Conservation (phyloP, 2,329 filamentous ascomycete genomes). For the Plectosphaerella cucumerina region DNA sequence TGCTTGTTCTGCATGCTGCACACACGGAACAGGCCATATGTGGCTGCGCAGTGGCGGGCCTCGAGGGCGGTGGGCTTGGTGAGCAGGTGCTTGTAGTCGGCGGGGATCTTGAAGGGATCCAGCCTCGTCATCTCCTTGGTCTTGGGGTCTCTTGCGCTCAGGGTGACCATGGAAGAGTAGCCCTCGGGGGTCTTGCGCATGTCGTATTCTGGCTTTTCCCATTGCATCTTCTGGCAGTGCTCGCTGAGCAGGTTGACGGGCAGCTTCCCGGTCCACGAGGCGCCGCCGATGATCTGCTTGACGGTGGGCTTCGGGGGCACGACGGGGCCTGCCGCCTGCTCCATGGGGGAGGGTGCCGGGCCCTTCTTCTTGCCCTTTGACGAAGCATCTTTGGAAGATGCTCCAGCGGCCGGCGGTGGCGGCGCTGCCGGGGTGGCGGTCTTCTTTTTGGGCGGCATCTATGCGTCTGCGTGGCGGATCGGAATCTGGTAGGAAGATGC, state of each 20-base stretch:
- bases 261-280: constrained; percentile 96
- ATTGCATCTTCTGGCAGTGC: constrained; percentile 92
- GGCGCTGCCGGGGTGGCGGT: constrained; percentile 26
- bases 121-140: constrained; percentile 73
- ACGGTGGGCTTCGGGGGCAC: constrained; percentile 57
- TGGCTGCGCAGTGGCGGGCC: constrained; percentile 88
- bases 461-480: constrained; percentile 15
- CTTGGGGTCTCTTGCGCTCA: constrained; percentile 73
- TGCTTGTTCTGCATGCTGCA: constrained; percentile 96
- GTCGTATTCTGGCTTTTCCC: constrained; percentile 90
- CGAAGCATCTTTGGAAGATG: constrained; percentile 43
- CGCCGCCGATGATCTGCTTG: constrained; percentile 84
- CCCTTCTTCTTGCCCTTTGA: constrained; percentile 40
- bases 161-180: constrained; percentile 75
- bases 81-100: constrained; percentile 70
- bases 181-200: constrained; percentile 71
- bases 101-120: constrained; percentile 77
- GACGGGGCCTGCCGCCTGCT: constrained; percentile 21
- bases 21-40: constrained; percentile 85
- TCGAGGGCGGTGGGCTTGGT: constrained; percentile 77
- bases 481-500: no score
- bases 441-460: constrained; percentile 36
- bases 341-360: constrained; percentile 19
- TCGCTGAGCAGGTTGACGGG: constrained; percentile 91
- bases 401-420: constrained; percentile 20